Evolutionary conservation across 208 protist species (phyloP), one percentile per base, ranked within the genome.

Genomic region (Crithidia thermophila): DNA sequence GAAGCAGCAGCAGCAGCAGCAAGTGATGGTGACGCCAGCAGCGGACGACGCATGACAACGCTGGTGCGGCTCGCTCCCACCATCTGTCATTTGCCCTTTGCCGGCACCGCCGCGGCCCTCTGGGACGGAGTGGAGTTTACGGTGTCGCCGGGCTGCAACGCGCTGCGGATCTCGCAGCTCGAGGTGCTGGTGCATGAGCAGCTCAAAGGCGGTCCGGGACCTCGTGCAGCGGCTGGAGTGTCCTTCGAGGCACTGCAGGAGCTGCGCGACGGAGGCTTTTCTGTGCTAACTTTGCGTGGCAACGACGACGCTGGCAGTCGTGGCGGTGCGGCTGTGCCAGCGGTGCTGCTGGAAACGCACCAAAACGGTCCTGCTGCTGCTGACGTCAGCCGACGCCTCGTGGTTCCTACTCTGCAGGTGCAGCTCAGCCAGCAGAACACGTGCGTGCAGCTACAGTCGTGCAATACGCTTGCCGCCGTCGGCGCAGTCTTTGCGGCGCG

Each of bases 41-140:
- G n/a, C 28, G 20, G 52, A 28, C 75, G 72, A 25, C 55, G 65
- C 50, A 62, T 82, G 33, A 40, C 72, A 14, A 66, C 75, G 40
- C 56, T 52, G 16, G 28, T 90, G 37, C 70, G 30, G 25, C 56
- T 82, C 39, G 55, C 74, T 25, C 81, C 84, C 10, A 77, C 69
- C 37, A 62, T 78, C 18, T 58, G 81, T 7, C 71, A 77, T 49
- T 50, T 85, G 5, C 72, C 59, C 34, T 68, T 72, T 33, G 75
- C 82, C 25, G 64, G 51, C 9, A 34, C 67, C 20, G 67, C 74
- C n/a, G 74, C 75, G 46, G 71, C 76, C 10, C 67, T 81, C 46
- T 90, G 84, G 84, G 61, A 83, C 27, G 78, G 81, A 21, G 33
- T 74, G 13, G 56, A 69, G 43, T 77, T 69, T 39, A 25, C 25